These are phyloP conservation scores for Heliosperma pusillum DNA, from an alignment of 148 eudicot species.

Conservation along the genomic window DNA sequence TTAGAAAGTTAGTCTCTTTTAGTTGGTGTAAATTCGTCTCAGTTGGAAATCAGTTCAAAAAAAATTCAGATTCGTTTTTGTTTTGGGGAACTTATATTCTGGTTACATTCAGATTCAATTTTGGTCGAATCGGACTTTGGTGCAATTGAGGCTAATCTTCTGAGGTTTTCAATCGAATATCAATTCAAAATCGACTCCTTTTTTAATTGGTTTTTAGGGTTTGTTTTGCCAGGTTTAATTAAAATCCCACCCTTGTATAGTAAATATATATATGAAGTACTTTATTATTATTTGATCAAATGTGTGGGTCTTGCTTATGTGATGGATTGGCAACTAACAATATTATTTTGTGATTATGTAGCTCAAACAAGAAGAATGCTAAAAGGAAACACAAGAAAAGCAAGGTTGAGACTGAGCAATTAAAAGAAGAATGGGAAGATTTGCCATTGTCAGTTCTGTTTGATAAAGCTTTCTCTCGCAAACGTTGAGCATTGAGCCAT, in stretches of 20 bases:
- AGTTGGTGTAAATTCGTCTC: neutral
- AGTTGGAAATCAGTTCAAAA: neutral
- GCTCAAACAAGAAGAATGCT: slow-evolving; percentile 20
- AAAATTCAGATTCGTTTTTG: neutral
- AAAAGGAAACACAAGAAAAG: slow-evolving; percentile 14
- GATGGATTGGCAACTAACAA: neutral
- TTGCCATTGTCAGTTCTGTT: slow-evolving; percentile 28
- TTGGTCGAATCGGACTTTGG: neutral
- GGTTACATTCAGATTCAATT: neutral
- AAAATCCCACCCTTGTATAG: neutral
- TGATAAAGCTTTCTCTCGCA: slow-evolving; percentile 1
- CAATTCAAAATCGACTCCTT: too few relatives aligned
- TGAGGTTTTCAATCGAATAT: too few relatives aligned
- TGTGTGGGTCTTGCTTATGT: neutral
- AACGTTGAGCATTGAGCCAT: slow-evolving; percentile 9
- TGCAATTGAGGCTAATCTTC: neutral
- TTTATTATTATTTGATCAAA: neutral
- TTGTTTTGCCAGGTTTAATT: neutral
- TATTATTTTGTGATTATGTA: neutral
- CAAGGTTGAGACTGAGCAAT: slow-evolving; percentile 5
- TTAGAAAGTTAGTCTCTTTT: neutral
- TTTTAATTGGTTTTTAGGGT: neutral
- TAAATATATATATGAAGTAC: too few relatives aligned
- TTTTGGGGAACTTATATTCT: neutral
- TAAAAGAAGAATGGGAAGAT: slow-evolving; percentile 33